Conservation (phyloP, 2,329 filamentous ascomycete species). For the Bipolaris gigantea region DNA sequence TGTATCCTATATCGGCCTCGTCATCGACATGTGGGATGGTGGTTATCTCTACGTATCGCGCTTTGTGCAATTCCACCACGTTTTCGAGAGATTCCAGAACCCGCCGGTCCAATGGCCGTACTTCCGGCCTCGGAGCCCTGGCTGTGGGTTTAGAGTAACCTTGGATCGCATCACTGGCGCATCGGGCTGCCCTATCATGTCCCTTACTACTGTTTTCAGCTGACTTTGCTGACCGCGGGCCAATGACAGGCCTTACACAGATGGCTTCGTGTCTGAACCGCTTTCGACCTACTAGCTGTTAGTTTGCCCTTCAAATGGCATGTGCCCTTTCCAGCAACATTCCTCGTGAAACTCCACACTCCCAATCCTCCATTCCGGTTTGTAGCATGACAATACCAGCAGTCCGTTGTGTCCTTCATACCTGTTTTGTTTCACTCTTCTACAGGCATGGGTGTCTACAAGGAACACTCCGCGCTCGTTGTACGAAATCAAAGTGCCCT, state of each 20-base stretch:
- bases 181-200: conserved; percentile 20
- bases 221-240: not conserved
- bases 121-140: conserved; percentile 36
- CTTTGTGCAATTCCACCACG: conserved; percentile 23
- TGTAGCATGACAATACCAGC: no score
- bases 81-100: conserved; percentile 16
- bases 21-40: conserved; percentile 14
- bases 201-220: conserved; percentile 2
- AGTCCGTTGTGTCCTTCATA: not conserved
- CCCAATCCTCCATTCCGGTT: not conserved
- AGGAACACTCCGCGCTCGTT: not conserved
- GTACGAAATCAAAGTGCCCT: not conserved
- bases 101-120: conserved; percentile 24
- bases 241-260: not conserved
- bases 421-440: not conserved
- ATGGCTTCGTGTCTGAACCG: conserved; percentile 4
- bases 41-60: conserved; percentile 26
- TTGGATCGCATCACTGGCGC: conserved; percentile 13
- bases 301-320: conserved; percentile 1
- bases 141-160: conserved; percentile 29
- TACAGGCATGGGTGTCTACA: not conserved
- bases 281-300: conserved; percentile 5
- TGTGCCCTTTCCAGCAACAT: conserved; percentile 12
- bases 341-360: not conserved
- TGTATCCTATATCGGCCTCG: not conserved